phyloP scores from a whole-genome alignment of 2,329 filamentous ascomycete genomes.

The Alternaria arbusti region DNA sequence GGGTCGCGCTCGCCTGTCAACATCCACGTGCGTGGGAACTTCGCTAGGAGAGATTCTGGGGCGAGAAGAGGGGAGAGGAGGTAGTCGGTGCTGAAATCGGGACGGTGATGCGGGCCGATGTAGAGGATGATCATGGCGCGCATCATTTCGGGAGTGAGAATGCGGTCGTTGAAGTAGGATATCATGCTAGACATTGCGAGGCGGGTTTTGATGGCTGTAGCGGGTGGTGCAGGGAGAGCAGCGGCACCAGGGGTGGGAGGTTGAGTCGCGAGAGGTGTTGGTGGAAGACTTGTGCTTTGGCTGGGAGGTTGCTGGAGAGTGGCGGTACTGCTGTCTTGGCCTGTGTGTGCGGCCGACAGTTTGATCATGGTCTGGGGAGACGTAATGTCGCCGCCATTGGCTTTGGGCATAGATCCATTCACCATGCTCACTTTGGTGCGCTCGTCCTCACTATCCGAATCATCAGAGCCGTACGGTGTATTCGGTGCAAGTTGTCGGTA shows the following conservation, averaged over 20 bases:
- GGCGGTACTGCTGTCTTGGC: constrained; percentile 28
- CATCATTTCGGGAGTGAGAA: constrained; percentile 97
- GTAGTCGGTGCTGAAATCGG: constrained; percentile 91
- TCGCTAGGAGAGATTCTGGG: constrained; percentile 79
- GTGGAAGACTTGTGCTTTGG: constrained; percentile 14
- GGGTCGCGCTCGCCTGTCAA: constrained; percentile 95
- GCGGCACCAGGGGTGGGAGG: constrained; percentile 39
- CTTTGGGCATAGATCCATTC: constrained; percentile 20
- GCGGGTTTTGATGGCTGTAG: constrained; percentile 73
- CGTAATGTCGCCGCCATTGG: constrained; percentile 33
- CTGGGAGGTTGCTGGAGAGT: constrained; percentile 30
- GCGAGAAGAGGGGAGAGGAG: constrained; percentile 88
- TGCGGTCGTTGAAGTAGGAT: constrained; percentile 95
- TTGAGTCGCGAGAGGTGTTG: constrained; percentile 27
- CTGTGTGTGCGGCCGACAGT: constrained; percentile 49
- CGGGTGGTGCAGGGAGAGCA: constrained; percentile 38
- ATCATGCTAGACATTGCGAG: constrained; percentile 96
- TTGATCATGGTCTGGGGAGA: constrained; percentile 46
- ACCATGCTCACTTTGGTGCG: constrained; percentile 16
- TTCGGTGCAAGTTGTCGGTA: constrained; percentile 81
- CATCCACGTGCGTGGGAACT: constrained; percentile 95
- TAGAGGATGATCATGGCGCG: constrained; percentile 98
- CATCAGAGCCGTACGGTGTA: constrained; percentile 81
- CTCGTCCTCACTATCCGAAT: constrained; percentile 64
- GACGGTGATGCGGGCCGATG: constrained; percentile 89